phyloP scores from a whole-genome alignment of 2,329 filamentous ascomycete genomes.

The Ophiostoma sp. region DNA sequence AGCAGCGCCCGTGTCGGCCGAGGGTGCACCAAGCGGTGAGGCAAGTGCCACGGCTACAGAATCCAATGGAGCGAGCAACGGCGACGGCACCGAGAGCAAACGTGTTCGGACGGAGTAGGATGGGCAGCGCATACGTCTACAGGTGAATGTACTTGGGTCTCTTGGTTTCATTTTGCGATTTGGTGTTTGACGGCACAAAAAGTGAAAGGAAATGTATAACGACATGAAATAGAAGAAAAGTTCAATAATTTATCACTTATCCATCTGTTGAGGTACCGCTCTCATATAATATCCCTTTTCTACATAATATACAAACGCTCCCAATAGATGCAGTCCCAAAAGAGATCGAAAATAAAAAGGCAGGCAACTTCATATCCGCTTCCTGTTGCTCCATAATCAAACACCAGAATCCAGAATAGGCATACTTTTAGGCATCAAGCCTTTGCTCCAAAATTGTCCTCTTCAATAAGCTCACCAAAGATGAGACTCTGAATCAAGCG shows the following conservation, averaged over 20 bases:
- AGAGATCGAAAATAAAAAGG: neutral
- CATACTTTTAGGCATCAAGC: neutral
- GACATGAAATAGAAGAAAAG: neutral
- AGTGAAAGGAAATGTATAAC: neutral
- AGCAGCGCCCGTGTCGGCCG: conserved; percentile 32
- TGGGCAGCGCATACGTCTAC: too few species aligned
- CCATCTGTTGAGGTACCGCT: neutral
- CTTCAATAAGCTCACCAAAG: conserved; percentile 72
- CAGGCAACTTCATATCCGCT: neutral
- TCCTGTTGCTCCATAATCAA: neutral
- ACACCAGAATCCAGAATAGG: neutral
- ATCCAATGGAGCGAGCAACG: conserved; percentile 35
- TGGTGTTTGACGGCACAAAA: neutral
- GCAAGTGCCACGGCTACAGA: neutral
- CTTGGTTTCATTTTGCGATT: neutral
- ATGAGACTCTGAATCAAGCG: conserved; percentile 92
- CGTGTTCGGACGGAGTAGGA: conserved; percentile 47
- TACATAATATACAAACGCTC: conserved; percentile 8
- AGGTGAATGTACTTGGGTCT: neutral
- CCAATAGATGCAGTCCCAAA: neutral
- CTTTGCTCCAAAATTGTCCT: conserved; percentile 45
- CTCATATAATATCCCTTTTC: too few species aligned
- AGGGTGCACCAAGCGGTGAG: neutral
- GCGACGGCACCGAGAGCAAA: conserved; percentile 48
- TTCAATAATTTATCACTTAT: neutral